Conservation (phyloP, 1,139 yeast species). For the Suhomyces choctaworum region DNA sequence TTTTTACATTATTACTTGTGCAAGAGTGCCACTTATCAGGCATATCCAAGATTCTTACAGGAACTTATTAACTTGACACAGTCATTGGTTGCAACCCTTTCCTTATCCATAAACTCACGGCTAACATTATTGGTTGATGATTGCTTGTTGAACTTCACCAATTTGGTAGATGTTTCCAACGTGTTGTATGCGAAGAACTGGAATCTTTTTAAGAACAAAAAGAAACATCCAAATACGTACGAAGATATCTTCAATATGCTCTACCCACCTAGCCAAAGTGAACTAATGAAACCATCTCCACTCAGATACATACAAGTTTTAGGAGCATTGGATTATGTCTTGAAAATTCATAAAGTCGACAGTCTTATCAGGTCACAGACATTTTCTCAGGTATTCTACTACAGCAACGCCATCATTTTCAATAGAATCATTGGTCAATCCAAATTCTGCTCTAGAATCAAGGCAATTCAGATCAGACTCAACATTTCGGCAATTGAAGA, state of each 20-base stretch:
- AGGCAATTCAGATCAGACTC: constrained; percentile 86
- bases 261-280: constrained; percentile 68
- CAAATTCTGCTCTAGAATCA: constrained; percentile 71
- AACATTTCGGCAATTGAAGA: constrained; percentile 87
- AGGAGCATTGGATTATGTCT: constrained; percentile 84
- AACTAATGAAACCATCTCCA: constrained; percentile 80
- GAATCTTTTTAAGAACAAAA: constrained; percentile 65
- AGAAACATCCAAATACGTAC: constrained; percentile 49
- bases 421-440: constrained; percentile 68
- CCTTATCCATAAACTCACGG: constrained; percentile 64
- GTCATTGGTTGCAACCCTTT: constrained; percentile 60
- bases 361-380: constrained; percentile 75
- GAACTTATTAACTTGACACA: constrained; percentile 60
- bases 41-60: constrained; percentile 59
- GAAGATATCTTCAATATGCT: constrained; percentile 70
- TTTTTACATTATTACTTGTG: constrained; percentile 64
- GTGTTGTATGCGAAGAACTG: constrained; percentile 69
- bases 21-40: constrained; percentile 54
- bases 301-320: constrained; percentile 79
- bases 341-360: constrained; percentile 79
- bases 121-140: constrained; percentile 58
- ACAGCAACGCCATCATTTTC: constrained; percentile 72
- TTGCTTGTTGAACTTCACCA: constrained; percentile 63
- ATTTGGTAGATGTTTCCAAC: constrained; percentile 63
- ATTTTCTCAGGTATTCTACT: constrained; percentile 74